These are phyloP conservation scores for Phytophthora parvispora DNA, from an alignment of 352 stramenopile species.

Conservation along the genomic window DNA sequence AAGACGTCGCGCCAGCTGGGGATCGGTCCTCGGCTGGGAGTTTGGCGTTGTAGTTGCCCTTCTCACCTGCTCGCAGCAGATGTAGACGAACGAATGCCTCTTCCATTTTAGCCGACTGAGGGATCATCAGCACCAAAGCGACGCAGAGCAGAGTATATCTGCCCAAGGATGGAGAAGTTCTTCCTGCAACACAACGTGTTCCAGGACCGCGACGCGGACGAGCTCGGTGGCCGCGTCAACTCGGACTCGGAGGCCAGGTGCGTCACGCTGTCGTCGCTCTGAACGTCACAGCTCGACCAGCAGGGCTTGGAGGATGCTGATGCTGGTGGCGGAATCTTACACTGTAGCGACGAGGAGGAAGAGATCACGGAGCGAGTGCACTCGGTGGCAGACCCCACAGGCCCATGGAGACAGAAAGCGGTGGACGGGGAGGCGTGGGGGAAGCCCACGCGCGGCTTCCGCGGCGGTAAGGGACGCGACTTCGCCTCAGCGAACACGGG, in stretches of 20 bases:
- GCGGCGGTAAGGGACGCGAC: conserved; percentile 42
- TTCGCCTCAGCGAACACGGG: conserved; percentile 79
- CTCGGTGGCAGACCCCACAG: conserved; percentile 76
- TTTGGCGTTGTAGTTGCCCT: not conserved
- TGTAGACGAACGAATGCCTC: conserved; percentile 8
- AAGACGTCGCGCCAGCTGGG: not conserved
- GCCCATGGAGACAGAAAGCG: conserved; percentile 70
- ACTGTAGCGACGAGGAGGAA: conserved; percentile 53
- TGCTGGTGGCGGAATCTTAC: conserved; percentile 4
- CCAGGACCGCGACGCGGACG: conserved; percentile 78
- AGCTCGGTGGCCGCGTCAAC: conserved; percentile 56
- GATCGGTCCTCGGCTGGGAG: not conserved
- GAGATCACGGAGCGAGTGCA: conserved; percentile 68
- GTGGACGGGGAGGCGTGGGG: conserved; percentile 62
- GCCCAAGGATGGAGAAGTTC: conserved; percentile 80
- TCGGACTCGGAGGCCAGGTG: conserved; percentile 87
- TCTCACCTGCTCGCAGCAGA: not conserved
- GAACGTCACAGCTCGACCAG: too few species aligned
- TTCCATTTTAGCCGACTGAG: not conserved
- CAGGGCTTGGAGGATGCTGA: not conserved
- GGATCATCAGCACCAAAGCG: conserved; percentile 9
- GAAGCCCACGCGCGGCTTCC: conserved; percentile 33
- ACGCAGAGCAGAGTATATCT: conserved; percentile 3
- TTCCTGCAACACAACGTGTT: conserved; percentile 82
- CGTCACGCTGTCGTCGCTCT: not conserved